Evolutionary conservation across 2,329 filamentous ascomycete species (phyloP).

Genomic region (Diaporthe longicolla): DNA sequence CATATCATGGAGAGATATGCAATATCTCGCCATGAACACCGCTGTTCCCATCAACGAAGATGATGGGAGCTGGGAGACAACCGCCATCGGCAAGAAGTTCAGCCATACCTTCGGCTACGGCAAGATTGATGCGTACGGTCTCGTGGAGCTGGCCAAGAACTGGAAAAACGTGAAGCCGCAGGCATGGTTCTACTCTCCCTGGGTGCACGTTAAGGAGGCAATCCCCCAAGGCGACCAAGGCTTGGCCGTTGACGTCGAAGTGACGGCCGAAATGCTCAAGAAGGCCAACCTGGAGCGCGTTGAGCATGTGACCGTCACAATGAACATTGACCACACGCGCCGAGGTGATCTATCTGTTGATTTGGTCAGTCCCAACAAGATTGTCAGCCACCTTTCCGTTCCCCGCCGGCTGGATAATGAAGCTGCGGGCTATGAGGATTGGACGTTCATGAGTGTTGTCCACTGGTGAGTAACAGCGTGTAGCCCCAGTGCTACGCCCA

Average conservation of each 20-base stretch:
- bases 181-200: conserved; percentile 93
- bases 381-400: conserved; percentile 87
- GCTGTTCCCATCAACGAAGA: conserved; percentile 85
- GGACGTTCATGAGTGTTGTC: conserved; percentile 99
- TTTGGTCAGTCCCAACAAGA: conserved; percentile 83
- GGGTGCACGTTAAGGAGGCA: conserved; percentile 87
- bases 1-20: conserved; percentile 92
- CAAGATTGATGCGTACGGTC: conserved; percentile 89
- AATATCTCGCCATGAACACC: conserved; percentile 89
- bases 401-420: conserved; percentile 78
- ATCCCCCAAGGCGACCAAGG: conserved; percentile 90
- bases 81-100: conserved; percentile 85
- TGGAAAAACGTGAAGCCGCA: conserved; percentile 95
- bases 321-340: conserved; percentile 91
- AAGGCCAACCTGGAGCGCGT: conserved; percentile 86
- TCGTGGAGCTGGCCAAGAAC: conserved; percentile 87
- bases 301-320: conserved; percentile 96
- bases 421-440: conserved; percentile 84
- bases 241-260: conserved; percentile 82
- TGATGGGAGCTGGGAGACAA: conserved; percentile 83
- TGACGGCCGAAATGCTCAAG: conserved; percentile 85
- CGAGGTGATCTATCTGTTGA: conserved; percentile 95
- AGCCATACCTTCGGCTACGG: conserved; percentile 97
- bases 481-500: background rate
- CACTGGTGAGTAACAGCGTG: conserved; percentile 78